phyloP scores from a whole-genome alignment of 2,329 filamentous ascomycete species.

The Ophioceras dolichostomum region DNA sequence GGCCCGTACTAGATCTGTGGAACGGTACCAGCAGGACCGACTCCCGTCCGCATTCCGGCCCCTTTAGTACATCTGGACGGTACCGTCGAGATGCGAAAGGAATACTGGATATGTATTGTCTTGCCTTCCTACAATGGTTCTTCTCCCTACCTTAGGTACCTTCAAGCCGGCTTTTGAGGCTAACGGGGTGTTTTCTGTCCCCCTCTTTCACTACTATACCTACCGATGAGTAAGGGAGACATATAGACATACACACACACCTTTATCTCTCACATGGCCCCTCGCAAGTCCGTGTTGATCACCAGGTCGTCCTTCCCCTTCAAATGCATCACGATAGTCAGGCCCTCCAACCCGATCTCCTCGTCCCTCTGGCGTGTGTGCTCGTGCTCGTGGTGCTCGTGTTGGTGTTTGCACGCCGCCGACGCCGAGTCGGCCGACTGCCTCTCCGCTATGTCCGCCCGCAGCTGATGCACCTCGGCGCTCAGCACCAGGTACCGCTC shows the following conservation, averaged over 20 bases:
- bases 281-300: constrained; percentile 33
- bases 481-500: constrained; percentile 26
- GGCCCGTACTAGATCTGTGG: too few relatives aligned
- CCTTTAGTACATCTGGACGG: too few relatives aligned
- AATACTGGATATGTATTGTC: too few relatives aligned
- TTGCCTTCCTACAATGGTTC: too few relatives aligned
- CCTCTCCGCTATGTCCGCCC: constrained; percentile 21
- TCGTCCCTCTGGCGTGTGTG: constrained; percentile 14
- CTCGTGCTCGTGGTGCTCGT: constrained; percentile 3
- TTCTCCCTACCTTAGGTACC: too few relatives aligned
- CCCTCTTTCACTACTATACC: too few relatives aligned
- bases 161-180: too few relatives aligned
- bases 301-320: constrained; percentile 36
- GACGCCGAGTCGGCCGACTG: constrained; percentile 25
- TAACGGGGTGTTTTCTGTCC: too few relatives aligned
- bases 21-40: too few relatives aligned
- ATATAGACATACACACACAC: not conserved
- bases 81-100: too few relatives aligned
- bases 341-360: constrained; percentile 30
- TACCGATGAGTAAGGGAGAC: too few relatives aligned
- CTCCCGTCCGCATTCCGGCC: too few relatives aligned
- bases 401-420: constrained; percentile 7
- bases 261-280: not conserved
- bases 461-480: constrained; percentile 26
- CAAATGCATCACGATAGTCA: constrained; percentile 39